A percentile compares a stretch with the other conserved stretches of the same genome.
These are phyloP conservation scores for Dactylellina cionopaga DNA, from an alignment of 2,329 filamentous ascomycete species.

Conservation along the genomic window DNA sequence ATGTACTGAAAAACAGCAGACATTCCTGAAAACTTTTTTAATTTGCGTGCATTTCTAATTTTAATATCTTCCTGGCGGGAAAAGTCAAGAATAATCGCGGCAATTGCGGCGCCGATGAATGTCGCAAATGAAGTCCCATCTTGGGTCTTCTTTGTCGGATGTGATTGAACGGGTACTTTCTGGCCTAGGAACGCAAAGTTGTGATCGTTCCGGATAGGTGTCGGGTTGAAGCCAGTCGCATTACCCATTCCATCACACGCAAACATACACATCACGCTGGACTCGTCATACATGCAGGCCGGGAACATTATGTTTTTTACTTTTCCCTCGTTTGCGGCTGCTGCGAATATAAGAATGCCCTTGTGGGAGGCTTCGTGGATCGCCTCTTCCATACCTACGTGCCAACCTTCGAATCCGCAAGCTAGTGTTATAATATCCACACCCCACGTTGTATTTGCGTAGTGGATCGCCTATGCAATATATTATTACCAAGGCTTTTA, in stretches of 20 bases:
- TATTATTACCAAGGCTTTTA: not conserved
- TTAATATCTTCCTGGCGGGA: not conserved
- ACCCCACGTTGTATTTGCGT: not conserved
- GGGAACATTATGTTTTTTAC: not conserved
- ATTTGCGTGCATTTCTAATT: not conserved
- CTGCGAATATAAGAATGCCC: not conserved
- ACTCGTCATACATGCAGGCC: not conserved
- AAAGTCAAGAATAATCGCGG: not conserved
- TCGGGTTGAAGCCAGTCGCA: not conserved
- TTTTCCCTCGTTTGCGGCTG: not conserved
- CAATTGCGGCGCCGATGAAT: not conserved
- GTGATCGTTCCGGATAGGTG: not conserved
- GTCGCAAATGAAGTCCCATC: not conserved
- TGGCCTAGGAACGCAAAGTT: not conserved
- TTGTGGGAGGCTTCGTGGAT: not conserved
- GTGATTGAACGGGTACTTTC: not conserved
- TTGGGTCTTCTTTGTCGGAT: constrained; percentile 1
- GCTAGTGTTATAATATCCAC: constrained; percentile 4
- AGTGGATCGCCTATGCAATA: not conserved
- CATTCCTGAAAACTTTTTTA: not conserved
- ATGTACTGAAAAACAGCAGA: not conserved
- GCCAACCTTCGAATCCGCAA: not conserved
- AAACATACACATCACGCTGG: not conserved
- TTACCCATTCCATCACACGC: not conserved
- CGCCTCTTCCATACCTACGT: not conserved